Evolutionary conservation across 257 asterid species (phyloP).

Genomic region (Petrea volubilis): DNA sequence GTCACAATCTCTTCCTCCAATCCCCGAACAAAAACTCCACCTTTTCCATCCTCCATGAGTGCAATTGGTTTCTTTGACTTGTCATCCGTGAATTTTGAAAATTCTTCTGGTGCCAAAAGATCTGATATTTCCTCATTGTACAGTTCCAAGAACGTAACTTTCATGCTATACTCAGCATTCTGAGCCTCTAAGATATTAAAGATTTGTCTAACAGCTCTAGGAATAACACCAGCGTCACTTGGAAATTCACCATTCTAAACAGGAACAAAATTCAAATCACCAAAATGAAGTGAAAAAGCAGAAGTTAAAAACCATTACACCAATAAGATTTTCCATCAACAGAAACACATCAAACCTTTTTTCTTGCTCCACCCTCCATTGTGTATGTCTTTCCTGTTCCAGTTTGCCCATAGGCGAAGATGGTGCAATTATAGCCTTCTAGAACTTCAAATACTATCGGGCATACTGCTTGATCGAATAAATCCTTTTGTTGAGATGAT

Average conservation of each 20-base stretch:
- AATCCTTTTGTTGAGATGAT: conserved; percentile 85
- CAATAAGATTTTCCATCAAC: conserved; percentile 3
- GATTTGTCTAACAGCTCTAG: conserved; percentile 95
- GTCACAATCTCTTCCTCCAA: conserved; percentile 97
- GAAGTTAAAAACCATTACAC: conserved; percentile 5
- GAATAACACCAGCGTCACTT: conserved; percentile 97
- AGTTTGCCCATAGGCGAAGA: conserved; percentile 99
- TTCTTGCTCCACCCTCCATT: conserved; percentile 98
- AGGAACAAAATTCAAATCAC: conserved; percentile 29
- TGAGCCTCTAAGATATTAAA: conserved; percentile 91
- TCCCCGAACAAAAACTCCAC: conserved; percentile 95
- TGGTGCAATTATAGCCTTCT: conserved; percentile 98
- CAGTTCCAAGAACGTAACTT: conserved; percentile 88
- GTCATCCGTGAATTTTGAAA: conserved; percentile 68
- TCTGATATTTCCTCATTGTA: conserved; percentile 96
- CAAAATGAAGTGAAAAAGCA: background rate
- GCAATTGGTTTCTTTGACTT: conserved; percentile 95
- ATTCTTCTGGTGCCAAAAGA: conserved; percentile 92
- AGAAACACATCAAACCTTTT: conserved; percentile 55
- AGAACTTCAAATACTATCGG: conserved; percentile 93
- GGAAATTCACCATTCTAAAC: conserved; percentile 94
- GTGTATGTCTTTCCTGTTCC: conserved; percentile 99
- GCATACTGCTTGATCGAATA: conserved; percentile 80
- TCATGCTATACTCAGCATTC: conserved; percentile 92
- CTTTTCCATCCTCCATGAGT: conserved; percentile 99